These are phyloP conservation scores for Decorospora gaudefroyi DNA, from an alignment of 2,329 filamentous ascomycete species.

Conservation along the genomic window DNA sequence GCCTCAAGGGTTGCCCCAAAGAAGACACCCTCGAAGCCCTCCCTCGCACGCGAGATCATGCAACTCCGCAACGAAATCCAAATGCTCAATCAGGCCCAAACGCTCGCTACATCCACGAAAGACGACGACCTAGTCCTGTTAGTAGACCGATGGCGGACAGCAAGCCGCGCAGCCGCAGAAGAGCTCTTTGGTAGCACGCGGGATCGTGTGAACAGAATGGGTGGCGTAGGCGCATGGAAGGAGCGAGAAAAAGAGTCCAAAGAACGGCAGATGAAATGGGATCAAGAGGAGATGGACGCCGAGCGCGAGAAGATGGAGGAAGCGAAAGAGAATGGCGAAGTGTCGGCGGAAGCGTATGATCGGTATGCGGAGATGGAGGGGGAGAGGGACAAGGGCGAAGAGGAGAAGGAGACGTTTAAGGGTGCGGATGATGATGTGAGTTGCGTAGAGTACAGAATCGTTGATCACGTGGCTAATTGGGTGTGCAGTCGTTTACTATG, in stretches of 20 bases:
- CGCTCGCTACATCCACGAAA: conserved; percentile 41
- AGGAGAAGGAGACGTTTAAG: conserved; percentile 48
- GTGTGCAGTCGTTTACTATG: conserved; percentile 65
- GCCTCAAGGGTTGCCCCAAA: conserved; percentile 17
- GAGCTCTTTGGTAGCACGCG: conserved; percentile 66
- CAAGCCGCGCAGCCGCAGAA: conserved; percentile 67
- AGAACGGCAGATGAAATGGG: conserved; percentile 45
- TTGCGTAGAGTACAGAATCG: conserved; percentile 1
- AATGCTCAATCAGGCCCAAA: conserved; percentile 49
- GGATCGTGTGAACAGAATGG: conserved; percentile 66
- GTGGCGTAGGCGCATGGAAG: conserved; percentile 63
- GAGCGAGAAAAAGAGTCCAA: conserved; percentile 43
- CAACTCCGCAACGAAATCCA: conserved; percentile 48
- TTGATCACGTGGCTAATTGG: conserved; percentile 11
- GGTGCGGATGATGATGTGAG: conserved; percentile 48
- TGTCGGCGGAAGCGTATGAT: conserved; percentile 56
- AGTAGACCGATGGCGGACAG: conserved; percentile 64
- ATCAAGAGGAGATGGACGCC: conserved; percentile 43
- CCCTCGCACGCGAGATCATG: conserved; percentile 40
- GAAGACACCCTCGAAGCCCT: conserved; percentile 29
- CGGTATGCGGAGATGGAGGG: conserved; percentile 49
- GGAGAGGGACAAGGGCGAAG: conserved; percentile 48
- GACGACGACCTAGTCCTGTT: conserved; percentile 62
- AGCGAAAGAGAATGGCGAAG: conserved; percentile 37
- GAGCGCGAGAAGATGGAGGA: conserved; percentile 54